Percentiles rank a stretch among this genome's conserved stretches.
Conservation (phyloP, 176 grass and related monocot genomes). For the Juncus effusus region DNA sequence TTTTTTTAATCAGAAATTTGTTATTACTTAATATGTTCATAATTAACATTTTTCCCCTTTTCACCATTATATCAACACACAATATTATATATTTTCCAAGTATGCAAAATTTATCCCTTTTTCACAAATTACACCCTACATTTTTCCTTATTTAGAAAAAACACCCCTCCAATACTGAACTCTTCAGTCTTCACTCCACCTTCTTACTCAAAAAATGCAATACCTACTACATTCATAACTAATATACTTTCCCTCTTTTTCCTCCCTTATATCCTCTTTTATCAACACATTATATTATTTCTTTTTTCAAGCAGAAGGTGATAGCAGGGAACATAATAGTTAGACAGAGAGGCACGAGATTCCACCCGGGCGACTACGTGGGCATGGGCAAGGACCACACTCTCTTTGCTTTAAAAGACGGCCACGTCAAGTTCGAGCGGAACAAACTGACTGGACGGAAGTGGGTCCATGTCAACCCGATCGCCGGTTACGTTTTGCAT, state of each 20-base stretch:
- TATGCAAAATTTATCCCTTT: too few species aligned
- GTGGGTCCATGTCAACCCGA: constrained; percentile 76
- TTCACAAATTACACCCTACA: not conserved
- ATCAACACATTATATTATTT: not conserved
- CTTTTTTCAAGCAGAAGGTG: constrained; percentile 36
- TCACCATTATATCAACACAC: too few species aligned
- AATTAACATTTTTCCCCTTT: too few species aligned
- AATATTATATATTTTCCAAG: too few species aligned
- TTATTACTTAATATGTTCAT: too few species aligned
- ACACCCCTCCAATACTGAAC: not conserved
- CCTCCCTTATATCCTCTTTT: too few species aligned
- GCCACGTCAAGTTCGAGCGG: constrained; percentile 67
- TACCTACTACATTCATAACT: too few species aligned
- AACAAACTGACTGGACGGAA: constrained; percentile 79
- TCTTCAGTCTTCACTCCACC: too few species aligned
- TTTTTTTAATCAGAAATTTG: too few species aligned
- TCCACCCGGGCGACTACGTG: constrained; percentile 79
- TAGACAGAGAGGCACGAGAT: constrained; percentile 66
- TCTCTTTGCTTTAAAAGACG: constrained; percentile 70
- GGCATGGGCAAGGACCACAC: constrained; percentile 87
- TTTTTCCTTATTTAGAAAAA: not conserved
- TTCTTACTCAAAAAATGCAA: too few species aligned
- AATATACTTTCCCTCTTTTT: too few species aligned
- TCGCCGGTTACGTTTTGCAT: constrained; percentile 56
- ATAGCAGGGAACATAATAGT: constrained; percentile 76